A percentile compares a stretch with the other conserved stretches of the same genome.
These are phyloP conservation scores for Cryptosporidium ubiquitum DNA, from an alignment of 169 alveolate genomes.

Conservation along the genomic window DNA sequence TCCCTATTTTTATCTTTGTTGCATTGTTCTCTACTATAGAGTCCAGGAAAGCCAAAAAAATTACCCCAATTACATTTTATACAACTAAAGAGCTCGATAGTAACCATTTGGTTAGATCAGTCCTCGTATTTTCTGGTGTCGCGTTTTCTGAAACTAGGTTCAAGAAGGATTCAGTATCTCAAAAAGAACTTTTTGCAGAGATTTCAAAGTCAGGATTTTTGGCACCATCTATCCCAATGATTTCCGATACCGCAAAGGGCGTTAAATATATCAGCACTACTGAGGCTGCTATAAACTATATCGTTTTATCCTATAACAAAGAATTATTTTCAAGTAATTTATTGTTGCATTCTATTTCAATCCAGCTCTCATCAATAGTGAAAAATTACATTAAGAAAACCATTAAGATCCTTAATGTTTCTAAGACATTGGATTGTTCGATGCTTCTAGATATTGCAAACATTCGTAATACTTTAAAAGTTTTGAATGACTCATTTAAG, in stretches of 20 bases:
- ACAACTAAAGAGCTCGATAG: constrained; percentile 44
- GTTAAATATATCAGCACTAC: not conserved
- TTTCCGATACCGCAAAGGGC: not conserved
- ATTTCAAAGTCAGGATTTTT: constrained; percentile 14
- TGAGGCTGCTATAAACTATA: constrained; percentile 9
- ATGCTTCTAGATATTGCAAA: not conserved
- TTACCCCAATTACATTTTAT: constrained; percentile 5
- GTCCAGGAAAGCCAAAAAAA: not conserved
- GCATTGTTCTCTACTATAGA: not conserved
- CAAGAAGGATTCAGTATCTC: constrained; percentile 4
- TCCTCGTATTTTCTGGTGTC: constrained; percentile 14
- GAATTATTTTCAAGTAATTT: not conserved
- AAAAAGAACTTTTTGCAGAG: not conserved
- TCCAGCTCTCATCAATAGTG: not conserved
- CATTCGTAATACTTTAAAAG: not conserved
- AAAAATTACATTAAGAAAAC: constrained; percentile 10
- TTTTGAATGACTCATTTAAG: not conserved
- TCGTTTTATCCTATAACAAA: constrained; percentile 7
- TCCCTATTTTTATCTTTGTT: not conserved
- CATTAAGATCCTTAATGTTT: not conserved
- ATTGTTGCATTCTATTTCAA: not conserved
- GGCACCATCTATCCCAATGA: constrained; percentile 35
- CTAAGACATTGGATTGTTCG: not conserved
- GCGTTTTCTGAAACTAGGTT: constrained; percentile 55
- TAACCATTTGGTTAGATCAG: constrained; percentile 8